Percentiles rank a stretch among this genome's conserved stretches.
Evolutionary conservation across 2,329 filamentous ascomycete species (phyloP).

Genomic region (Leptographium lundbergii): DNA sequence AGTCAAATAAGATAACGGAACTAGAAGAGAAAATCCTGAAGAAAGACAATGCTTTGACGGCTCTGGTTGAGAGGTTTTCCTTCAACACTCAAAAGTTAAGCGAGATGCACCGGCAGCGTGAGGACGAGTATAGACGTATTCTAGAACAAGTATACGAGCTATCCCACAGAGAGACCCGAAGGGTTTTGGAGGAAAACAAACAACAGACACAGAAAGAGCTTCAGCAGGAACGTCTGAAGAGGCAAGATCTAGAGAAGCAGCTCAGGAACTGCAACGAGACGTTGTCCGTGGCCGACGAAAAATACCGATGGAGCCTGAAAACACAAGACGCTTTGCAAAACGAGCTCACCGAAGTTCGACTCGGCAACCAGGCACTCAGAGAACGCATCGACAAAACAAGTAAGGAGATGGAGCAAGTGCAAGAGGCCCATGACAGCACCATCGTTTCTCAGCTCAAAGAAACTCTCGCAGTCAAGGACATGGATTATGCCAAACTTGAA

Average conservation of each 20-base stretch:
- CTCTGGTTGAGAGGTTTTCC: background rate
- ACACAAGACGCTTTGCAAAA: background rate
- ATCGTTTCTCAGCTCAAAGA: slow-evolving; percentile 4
- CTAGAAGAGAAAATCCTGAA: slow-evolving; percentile 7
- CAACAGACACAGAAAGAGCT: slow-evolving; percentile 5
- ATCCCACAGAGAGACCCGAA: slow-evolving; percentile 3
- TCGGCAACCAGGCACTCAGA: background rate
- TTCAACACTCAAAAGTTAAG: slow-evolving; percentile 2
- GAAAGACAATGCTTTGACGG: background rate
- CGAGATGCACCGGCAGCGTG: background rate
- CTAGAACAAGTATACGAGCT: slow-evolving; percentile 2
- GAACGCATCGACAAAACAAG: background rate
- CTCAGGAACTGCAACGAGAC: slow-evolving; percentile 6
- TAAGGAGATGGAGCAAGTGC: background rate
- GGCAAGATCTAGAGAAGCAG: slow-evolving; percentile 8
- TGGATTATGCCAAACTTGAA: background rate
- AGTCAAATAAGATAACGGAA: background rate
- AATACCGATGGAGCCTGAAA: background rate
- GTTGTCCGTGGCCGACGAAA: slow-evolving; percentile 6
- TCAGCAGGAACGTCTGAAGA: slow-evolving; percentile 7
- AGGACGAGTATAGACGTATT: slow-evolving; percentile 6
- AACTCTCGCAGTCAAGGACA: slow-evolving; percentile 4
- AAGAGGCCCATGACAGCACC: background rate
- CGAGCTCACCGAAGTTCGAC: slow-evolving; percentile 2
- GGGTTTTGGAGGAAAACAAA: slow-evolving; percentile 4